phyloP scores from a whole-genome alignment of 2,329 filamentous ascomycete species.

The Colletotrichum noveboracense region DNA sequence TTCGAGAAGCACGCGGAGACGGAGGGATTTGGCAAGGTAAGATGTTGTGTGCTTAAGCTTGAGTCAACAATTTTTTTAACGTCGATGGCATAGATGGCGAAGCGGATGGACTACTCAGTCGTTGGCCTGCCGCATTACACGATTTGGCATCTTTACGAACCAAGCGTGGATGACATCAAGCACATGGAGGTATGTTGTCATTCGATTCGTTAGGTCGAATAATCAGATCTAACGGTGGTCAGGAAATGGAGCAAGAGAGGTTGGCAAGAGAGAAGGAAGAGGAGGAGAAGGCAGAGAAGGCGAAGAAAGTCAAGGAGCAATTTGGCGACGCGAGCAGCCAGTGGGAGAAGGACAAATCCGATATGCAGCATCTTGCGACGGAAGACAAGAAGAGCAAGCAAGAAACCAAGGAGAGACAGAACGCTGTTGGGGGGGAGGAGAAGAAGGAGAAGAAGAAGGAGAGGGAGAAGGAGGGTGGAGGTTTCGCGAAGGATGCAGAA shows the following conservation, averaged over 20 bases:
- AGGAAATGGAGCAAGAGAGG: constrained; percentile 94
- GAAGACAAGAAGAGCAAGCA: constrained; percentile 50
- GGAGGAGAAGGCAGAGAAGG: constrained; percentile 71
- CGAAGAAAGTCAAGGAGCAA: constrained; percentile 79
- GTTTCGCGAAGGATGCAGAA: constrained; percentile 1
- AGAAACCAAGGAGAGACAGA: background rate
- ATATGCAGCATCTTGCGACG: constrained; percentile 72
- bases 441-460: background rate
- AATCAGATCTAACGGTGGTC: constrained; percentile 21
- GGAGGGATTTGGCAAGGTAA: constrained; percentile 96
- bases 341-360: constrained; percentile 89
- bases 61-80: constrained; percentile 5
- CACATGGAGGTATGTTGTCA: constrained; percentile 80
- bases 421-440: background rate
- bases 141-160: constrained; percentile 99
- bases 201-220: background rate
- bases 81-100: constrained; percentile 76
- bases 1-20: constrained; percentile 99
- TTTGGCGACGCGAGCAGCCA: constrained; percentile 79
- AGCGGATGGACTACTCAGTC: constrained; percentile 93
- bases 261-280: constrained; percentile 82
- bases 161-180: constrained; percentile 94
- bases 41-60: constrained; percentile 25
- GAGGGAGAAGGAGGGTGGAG: background rate
- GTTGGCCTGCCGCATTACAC: constrained; percentile 97